These are phyloP conservation scores for Plasmodium cynomolgi DNA, from an alignment of 169 alveolate genomes.

Conservation along the genomic window DNA sequence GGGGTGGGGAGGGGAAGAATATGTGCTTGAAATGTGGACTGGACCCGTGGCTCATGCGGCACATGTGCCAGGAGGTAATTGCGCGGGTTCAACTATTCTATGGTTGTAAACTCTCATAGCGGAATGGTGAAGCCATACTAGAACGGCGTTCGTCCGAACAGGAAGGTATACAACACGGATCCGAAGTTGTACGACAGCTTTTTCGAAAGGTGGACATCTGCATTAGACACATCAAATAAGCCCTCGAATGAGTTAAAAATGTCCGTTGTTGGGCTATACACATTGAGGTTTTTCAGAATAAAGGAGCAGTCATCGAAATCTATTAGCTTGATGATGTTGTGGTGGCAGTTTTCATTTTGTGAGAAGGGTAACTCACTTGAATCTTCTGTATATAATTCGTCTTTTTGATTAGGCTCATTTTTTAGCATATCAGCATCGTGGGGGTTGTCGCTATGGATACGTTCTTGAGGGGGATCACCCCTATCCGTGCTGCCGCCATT, in stretches of 20 bases:
- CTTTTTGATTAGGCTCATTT: background rate
- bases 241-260: constrained; percentile 63
- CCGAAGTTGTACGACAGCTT: constrained; percentile 65
- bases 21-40: background rate
- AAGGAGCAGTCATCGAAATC: constrained; percentile 70
- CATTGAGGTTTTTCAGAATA: constrained; percentile 17
- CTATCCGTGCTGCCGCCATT: background rate
- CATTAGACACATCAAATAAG: constrained; percentile 34
- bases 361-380: background rate
- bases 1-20: background rate
- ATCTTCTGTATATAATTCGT: background rate
- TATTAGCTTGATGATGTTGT: constrained; percentile 23
- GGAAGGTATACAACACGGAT: constrained; percentile 57
- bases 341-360: background rate
- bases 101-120: background rate
- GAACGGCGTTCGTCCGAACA: constrained; percentile 62
- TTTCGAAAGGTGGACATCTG: constrained; percentile 14
- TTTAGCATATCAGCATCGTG: background rate
- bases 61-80: background rate
- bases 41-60: background rate
- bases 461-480: background rate
- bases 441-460: background rate
- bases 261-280: constrained; percentile 11
- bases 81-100: background rate
- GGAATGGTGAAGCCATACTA: constrained; percentile 12